Conservation (phyloP, 2,329 filamentous ascomycete genomes). For the Falciphora oryzae region DNA sequence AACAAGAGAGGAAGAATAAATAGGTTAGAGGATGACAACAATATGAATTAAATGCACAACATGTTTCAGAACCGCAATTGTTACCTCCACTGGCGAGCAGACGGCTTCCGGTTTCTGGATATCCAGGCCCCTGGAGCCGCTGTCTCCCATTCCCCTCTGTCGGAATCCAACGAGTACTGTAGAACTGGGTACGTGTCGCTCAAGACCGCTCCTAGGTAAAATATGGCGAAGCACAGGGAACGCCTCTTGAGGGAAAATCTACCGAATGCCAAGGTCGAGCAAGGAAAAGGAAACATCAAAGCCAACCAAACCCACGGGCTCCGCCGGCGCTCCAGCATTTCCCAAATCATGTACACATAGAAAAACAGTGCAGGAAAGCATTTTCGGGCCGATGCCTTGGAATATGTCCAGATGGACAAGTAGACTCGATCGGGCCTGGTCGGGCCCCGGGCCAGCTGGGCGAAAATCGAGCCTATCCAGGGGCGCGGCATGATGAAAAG, state of each 20-base stretch:
- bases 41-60: too few species aligned
- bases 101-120: neutral
- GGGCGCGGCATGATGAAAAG: neutral
- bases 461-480: neutral
- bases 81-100: too few species aligned
- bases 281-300: slow-evolving; percentile 3
- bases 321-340: slow-evolving; percentile 1
- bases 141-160: neutral
- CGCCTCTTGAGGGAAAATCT: slow-evolving; percentile 4
- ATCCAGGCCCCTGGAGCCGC: neutral
- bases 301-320: slow-evolving; percentile 1
- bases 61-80: neutral
- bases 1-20: neutral
- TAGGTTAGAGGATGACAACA: neutral
- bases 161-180: slow-evolving; percentile 1
- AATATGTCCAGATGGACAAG: neutral
- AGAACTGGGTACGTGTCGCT: neutral
- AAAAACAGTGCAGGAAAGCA: neutral
- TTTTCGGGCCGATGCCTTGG: neutral
- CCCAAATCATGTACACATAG: slow-evolving; percentile 7
- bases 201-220: slow-evolving; percentile 2
- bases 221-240: neutral
- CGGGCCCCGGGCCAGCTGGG: too few species aligned
- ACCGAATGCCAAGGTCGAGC: slow-evolving; percentile 1
- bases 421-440: neutral